Base-by-base conservation (phyloP, 345 rosid genomes). In the Sonneratia alba region DNA sequence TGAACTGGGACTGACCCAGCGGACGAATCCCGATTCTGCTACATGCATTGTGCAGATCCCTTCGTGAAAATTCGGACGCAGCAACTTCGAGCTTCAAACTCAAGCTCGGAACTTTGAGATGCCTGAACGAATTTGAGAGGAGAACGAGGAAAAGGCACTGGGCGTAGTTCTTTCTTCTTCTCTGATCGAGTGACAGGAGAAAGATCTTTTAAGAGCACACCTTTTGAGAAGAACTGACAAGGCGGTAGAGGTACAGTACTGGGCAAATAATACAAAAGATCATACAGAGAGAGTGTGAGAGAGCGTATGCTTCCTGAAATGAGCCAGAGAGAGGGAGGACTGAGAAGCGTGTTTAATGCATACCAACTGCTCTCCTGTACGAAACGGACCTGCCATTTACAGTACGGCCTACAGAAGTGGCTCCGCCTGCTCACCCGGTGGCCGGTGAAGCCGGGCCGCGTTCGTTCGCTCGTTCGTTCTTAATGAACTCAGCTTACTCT, bases 281-380 rank as follows among this genome's bases (percentile, higher is more conserved):
- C 62, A 9, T 6, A 14, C 27, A 36, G 9, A 63, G 57, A 27
- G 71, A 74, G 72, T 64, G 74, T 0, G 47, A 43, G 47, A 43
- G 32, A 27, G 0, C 32, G 32, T 27, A 27, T 27, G 32, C 32
- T 27, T 43, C 47, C 7, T 43, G 47, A 14, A 45, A 14, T 7
- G 49, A 45, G 49, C 9, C 12, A 34, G 71, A 69, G 64, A 65
- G 70, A 73, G 70, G 32, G 43, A 47, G 63, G 49, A 32, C 34
- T 47, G 8, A 36, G 78, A 4, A 61, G 67, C 80, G 81, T 85
- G 81, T 80, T 85, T 79, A 89, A 87, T 89, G 91, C 89, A 77
- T 80, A 85, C 89, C 91, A 87, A 88, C 93, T 82, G 89, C 93
- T 27, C 32, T 27, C 0, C 84, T 77, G 66, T 75, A 70, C 57